Percentiles rank a stretch among this genome's conserved stretches.
Evolutionary conservation across 257 asterid species (phyloP).

Genomic region (Solanum tarijense): DNA sequence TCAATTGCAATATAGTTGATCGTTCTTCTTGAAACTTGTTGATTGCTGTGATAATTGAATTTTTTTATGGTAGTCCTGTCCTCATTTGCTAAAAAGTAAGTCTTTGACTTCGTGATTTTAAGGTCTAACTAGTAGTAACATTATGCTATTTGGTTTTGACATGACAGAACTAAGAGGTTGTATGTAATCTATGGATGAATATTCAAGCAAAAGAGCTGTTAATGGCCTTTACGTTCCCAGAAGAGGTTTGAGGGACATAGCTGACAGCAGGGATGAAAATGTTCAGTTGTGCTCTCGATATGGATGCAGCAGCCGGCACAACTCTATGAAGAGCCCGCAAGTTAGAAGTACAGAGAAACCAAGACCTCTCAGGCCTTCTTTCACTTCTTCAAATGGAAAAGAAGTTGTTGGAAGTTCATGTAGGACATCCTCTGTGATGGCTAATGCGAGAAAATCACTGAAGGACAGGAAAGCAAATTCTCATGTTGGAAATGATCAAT

Average conservation of each 20-base stretch:
- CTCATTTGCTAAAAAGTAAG: not conserved
- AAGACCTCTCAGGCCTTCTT: constrained; percentile 25
- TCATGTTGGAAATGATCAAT: constrained; percentile 16
- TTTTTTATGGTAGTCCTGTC: not conserved
- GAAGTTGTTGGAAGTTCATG: constrained; percentile 29
- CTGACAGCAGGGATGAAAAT: constrained; percentile 24
- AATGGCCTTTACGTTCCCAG: constrained; percentile 22
- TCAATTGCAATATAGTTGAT: not conserved
- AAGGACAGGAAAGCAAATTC: constrained; percentile 22
- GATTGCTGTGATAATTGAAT: not conserved
- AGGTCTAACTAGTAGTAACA: not conserved
- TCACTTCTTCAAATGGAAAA: constrained; percentile 31
- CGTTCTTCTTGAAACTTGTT: not conserved
- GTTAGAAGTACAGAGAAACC: constrained; percentile 32
- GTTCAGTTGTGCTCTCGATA: constrained; percentile 62
- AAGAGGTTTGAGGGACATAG: constrained; percentile 28
- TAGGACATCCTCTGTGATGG: constrained; percentile 3
- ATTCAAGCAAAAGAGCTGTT: constrained; percentile 30
- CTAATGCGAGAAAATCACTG: constrained; percentile 11
- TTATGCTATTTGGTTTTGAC: not conserved
- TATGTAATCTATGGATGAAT: constrained; percentile 29
- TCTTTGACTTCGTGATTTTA: not conserved
- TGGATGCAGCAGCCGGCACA: constrained; percentile 75
- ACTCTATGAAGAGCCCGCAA: constrained; percentile 19
- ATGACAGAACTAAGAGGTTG: not conserved